Evolutionary conservation across 805 yeast genomes (phyloP).

Genomic region (Metschnikowia cubensis): DNA sequence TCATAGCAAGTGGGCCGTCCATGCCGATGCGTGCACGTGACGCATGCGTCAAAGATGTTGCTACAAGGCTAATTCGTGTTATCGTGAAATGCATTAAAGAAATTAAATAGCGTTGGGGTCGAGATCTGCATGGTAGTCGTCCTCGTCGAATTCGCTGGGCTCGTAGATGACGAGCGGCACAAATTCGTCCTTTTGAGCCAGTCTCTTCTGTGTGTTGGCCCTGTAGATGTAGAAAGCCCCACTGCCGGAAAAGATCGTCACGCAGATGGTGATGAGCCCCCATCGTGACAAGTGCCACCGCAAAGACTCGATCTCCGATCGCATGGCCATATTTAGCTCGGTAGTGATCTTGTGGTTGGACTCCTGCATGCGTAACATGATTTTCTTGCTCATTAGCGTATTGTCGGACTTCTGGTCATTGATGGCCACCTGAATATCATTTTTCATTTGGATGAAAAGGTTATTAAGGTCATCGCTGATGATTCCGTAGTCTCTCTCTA

Average conservation of each 20-base stretch:
- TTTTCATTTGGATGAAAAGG: conserved; percentile 55
- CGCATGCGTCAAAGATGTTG: not conserved
- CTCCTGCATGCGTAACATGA: conserved; percentile 72
- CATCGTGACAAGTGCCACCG: conserved; percentile 92
- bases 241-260: conserved; percentile 54
- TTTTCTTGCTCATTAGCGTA: conserved; percentile 64
- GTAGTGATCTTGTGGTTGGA: conserved; percentile 81
- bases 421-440: conserved; percentile 77
- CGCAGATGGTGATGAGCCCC: conserved; percentile 73
- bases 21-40: conserved; percentile 5
- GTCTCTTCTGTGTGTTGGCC: conserved; percentile 20
- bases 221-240: conserved; percentile 50
- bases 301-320: conserved; percentile 81
- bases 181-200: conserved; percentile 30
- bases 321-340: conserved; percentile 72
- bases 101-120: conserved; percentile 27
- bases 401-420: conserved; percentile 86
- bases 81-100: not conserved
- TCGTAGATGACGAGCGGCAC: conserved; percentile 41
- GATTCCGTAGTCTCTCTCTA: conserved; percentile 69
- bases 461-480: conserved; percentile 71
- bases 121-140: conserved; percentile 54
- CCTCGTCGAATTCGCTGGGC: conserved; percentile 51
- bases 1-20: conserved; percentile 1
- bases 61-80: not conserved